Evolutionary conservation across 2,329 filamentous ascomycete species (phyloP), one percentile per base, ranked within the genome.

Genomic region (Sclerotinia nivalis): DNA sequence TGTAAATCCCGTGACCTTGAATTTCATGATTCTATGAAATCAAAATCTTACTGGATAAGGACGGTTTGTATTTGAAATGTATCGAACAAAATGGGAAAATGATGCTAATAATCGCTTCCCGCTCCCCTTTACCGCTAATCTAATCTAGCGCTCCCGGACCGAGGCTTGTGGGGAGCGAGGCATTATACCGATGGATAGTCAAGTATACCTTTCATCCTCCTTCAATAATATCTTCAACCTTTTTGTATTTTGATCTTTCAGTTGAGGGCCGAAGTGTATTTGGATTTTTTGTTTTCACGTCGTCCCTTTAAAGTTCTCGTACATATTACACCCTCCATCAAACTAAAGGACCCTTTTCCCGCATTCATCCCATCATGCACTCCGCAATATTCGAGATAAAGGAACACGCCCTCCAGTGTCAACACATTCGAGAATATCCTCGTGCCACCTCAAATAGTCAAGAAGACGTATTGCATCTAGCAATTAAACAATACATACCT

Each of bases 401-500:
- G 73, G 90, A 96, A 79, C 93, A 97, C 82, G 83, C 85, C 56
- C 80, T 96, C 74, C 86, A 88, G 69, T 88, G 87, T 74, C 88
- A 93, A 73, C 91, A 97, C 80, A 91, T 97, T 72, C 87, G 94
- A 72, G 92, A 96, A 78, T 97, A 93, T 78, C 85, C 91, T 9
- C 87, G 87, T 68, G 91, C 91, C 18, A 93, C 91, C 2, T 85
- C 89, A 3, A 84, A 86, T 69, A 87, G 86, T 18, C 91, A 96
- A 75, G 91, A 97, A 73, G 91, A 95, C 71, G 84, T 87, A 8
- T 83, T 97, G 4, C 81, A 88, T 68, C 81, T 97, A 7, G 88
- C 89, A 12, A 86, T 97, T 67, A 97, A 97, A 83, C 93, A 97
- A 78, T 98, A 98, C 78, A 91, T 87, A 0, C 94, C 94, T 1